Percentiles rank a stretch among this genome's conserved stretches.
Evolutionary conservation across 1,284 basidiomycete species (phyloP).

Genomic region (Ustilago nuda): DNA sequence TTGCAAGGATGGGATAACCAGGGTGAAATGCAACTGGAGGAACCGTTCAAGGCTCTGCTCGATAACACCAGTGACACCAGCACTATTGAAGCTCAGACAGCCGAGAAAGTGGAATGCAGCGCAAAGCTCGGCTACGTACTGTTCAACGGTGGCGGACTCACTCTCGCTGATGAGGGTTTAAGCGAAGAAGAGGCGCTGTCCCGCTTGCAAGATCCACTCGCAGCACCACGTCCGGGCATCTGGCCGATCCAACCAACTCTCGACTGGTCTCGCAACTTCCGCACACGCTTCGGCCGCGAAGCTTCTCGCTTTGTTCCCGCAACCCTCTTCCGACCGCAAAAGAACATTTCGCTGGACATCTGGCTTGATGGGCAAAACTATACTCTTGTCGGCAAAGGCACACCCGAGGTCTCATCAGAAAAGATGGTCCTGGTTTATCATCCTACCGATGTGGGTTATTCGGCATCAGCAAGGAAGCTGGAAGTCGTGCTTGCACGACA

Average conservation of each 20-base stretch:
- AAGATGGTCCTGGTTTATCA: constrained; percentile 30
- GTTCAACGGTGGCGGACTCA: constrained; percentile 26
- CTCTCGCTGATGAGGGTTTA: constrained; percentile 28
- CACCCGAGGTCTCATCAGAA: neutral
- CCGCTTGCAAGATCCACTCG: constrained; percentile 36
- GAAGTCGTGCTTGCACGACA: constrained; percentile 19
- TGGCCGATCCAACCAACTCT: constrained; percentile 33
- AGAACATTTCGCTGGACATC: constrained; percentile 32
- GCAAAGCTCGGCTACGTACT: constrained; percentile 40
- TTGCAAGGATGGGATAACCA: constrained; percentile 26
- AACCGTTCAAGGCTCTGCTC: constrained; percentile 27
- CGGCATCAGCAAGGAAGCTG: constrained; percentile 15
- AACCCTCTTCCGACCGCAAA: constrained; percentile 42
- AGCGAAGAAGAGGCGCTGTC: constrained; percentile 28
- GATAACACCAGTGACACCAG: neutral
- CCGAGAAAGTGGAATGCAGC: constrained; percentile 16
- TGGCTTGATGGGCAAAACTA: constrained; percentile 43
- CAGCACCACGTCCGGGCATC: constrained; percentile 30
- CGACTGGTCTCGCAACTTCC: constrained; percentile 36
- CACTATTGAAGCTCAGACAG: neutral
- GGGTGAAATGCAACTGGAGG: constrained; percentile 13
- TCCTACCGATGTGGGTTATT: constrained; percentile 5
- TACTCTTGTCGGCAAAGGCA: neutral
- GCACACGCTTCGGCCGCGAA: constrained; percentile 28
- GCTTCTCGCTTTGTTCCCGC: constrained; percentile 38